Evolutionary conservation across 192 early-diverging fungal genomes (phyloP).

Genomic region (Coemansia sp.): DNA sequence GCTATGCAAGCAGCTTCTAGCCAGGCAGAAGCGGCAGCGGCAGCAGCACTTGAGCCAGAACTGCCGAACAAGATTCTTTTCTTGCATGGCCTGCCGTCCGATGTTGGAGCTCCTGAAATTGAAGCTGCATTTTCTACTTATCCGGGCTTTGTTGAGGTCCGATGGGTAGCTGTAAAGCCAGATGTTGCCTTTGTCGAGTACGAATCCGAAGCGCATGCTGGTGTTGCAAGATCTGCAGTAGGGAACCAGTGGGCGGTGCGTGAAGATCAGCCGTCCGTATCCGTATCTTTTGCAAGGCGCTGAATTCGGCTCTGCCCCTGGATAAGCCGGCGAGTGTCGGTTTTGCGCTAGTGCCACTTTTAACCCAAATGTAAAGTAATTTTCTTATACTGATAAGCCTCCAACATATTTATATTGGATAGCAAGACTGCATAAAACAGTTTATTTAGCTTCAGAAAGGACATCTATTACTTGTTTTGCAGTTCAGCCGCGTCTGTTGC

Average conservation of each 20-base stretch:
- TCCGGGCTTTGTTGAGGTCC: slow-evolving; percentile 94
- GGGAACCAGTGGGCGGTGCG: slow-evolving; percentile 16
- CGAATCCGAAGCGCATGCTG: slow-evolving; percentile 79
- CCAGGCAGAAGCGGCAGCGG: slow-evolving; percentile 24
- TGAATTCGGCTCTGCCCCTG: background rate
- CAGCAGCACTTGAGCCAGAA: slow-evolving; percentile 69
- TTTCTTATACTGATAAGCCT: too few relatives aligned
- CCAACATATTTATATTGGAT: too few relatives aligned
- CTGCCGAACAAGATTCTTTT: slow-evolving; percentile 95
- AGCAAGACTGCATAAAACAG: too few relatives aligned
- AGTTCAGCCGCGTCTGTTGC: background rate
- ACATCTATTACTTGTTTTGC: too few relatives aligned
- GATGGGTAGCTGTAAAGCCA: slow-evolving; percentile 86
- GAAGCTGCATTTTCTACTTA: slow-evolving; percentile 57
- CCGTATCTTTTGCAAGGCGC: slow-evolving; percentile 38
- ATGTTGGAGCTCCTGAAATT: slow-evolving; percentile 72
- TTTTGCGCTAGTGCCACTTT: too few relatives aligned
- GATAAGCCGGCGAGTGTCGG: too few relatives aligned
- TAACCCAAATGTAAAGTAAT: too few relatives aligned
- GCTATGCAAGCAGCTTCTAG: background rate
- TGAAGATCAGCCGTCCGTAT: slow-evolving; percentile 20
- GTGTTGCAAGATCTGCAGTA: slow-evolving; percentile 69
- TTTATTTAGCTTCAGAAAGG: too few relatives aligned
- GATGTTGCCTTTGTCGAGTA: slow-evolving; percentile 98
- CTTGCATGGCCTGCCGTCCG: slow-evolving; percentile 81